These are phyloP conservation scores for Magnusiomyces paraingens DNA, from an alignment of 1,139 yeast genomes.

Conservation along the genomic window DNA sequence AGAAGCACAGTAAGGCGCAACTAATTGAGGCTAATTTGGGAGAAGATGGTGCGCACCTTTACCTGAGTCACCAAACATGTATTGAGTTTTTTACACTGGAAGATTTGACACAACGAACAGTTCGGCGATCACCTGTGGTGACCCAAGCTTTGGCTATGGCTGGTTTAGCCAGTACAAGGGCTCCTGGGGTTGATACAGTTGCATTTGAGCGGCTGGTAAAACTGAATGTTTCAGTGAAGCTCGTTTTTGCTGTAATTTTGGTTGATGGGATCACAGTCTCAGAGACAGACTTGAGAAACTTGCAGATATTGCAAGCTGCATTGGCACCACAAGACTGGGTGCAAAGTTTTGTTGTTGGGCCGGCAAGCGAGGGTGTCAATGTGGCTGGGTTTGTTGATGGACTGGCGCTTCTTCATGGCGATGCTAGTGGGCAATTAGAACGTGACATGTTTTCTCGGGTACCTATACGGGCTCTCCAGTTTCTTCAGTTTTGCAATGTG, in stretches of 20 bases:
- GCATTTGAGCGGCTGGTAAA: constrained; percentile 6
- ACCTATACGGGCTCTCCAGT: constrained; percentile 9
- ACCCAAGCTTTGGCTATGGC: not conserved
- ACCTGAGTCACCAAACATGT: constrained; percentile 11
- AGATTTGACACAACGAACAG: constrained; percentile 7
- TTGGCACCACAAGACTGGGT: constrained; percentile 12
- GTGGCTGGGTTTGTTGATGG: constrained; percentile 7
- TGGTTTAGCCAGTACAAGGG: not conserved
- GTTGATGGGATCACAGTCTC: constrained; percentile 7
- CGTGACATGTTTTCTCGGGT: constrained; percentile 6
- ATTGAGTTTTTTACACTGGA: constrained; percentile 9
- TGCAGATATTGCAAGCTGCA: constrained; percentile 10
- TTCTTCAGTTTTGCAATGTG: constrained; percentile 13
- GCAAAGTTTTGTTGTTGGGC: constrained; percentile 10
- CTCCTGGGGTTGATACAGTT: not conserved
- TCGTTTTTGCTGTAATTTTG: constrained; percentile 9
- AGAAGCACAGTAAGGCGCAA: not conserved
- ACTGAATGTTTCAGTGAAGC: constrained; percentile 10
- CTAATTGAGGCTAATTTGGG: constrained; percentile 14
- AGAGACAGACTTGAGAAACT: constrained; percentile 1
- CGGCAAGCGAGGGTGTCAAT: not conserved
- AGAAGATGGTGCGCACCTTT: constrained; percentile 8
- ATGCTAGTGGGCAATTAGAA: not conserved
- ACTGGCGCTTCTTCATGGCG: constrained; percentile 6
- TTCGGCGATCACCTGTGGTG: not conserved